Evolutionary conservation across 768 basidiomycete species (phyloP).

Genomic region (Scleroderma citrinum): DNA sequence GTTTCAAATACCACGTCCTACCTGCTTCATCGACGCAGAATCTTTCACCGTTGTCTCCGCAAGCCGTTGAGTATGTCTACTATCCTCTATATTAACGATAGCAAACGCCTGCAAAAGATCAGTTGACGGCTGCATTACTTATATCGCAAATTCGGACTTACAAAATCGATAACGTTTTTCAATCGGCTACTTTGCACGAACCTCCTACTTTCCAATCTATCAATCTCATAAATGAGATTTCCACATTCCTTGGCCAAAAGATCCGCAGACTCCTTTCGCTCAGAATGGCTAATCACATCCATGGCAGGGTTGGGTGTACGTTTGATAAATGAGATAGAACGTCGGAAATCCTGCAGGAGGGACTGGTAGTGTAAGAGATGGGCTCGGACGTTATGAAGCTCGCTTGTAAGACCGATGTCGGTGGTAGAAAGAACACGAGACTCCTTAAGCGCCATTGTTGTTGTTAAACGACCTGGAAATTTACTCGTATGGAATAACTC

Average conservation of each 20-base stretch:
- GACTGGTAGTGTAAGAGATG: conserved; percentile 52
- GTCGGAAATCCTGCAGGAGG: conserved; percentile 49
- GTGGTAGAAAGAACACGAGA: conserved; percentile 31
- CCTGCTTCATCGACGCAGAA: conserved; percentile 18
- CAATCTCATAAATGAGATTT: conserved; percentile 44
- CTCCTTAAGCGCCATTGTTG: conserved; percentile 33
- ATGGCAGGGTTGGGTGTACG: conserved; percentile 47
- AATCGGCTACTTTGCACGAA: conserved; percentile 18
- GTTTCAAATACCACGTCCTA: not conserved
- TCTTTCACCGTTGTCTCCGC: conserved; percentile 8
- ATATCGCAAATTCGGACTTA: conserved; percentile 1
- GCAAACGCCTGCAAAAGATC: conserved; percentile 41
- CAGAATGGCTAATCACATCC: conserved; percentile 16
- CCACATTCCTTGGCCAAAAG: conserved; percentile 35
- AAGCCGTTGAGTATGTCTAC: conserved; percentile 12
- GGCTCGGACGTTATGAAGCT: conserved; percentile 52
- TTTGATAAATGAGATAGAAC: conserved; percentile 44
- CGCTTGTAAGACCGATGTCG: conserved; percentile 39
- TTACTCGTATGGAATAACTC: not conserved
- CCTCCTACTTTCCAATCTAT: conserved; percentile 33
- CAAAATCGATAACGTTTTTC: conserved; percentile 20
- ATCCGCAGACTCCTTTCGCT: conserved; percentile 20
- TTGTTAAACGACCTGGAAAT: no score
- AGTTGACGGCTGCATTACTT: not conserved
- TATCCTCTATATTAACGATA: conserved; percentile 48